A percentile compares a stretch with the other conserved stretches of the same genome.
Conservation (phyloP, 371 early-diverging fungal species). For the Dipsacomyces acuminosporus region DNA sequence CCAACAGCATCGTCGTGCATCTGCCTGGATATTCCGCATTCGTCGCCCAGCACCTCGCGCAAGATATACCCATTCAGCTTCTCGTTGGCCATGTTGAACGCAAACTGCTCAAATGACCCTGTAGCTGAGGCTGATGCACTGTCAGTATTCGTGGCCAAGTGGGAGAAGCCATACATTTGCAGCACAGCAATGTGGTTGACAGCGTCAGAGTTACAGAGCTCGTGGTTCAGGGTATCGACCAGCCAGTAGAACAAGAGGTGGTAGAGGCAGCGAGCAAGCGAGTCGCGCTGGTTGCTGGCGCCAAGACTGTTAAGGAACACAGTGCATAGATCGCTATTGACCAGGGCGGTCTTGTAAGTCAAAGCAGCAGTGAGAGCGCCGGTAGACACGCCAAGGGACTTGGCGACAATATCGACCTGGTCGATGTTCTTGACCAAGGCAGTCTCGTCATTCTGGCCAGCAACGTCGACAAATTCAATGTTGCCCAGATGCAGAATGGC, state of each 20-base stretch:
- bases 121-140: not conserved
- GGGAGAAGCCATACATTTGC: constrained; percentile 59
- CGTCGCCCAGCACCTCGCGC: constrained; percentile 64
- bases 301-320: constrained; percentile 74
- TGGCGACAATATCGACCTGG: constrained; percentile 68
- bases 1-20: constrained; percentile 56
- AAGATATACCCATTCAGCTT: constrained; percentile 66
- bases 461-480: constrained; percentile 58
- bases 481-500: constrained; percentile 80
- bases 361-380: constrained; percentile 65
- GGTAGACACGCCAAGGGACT: constrained; percentile 72
- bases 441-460: constrained; percentile 55
- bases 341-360: constrained; percentile 59
- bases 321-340: constrained; percentile 79
- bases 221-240: constrained; percentile 79
- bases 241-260: constrained; percentile 81
- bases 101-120: constrained; percentile 67
- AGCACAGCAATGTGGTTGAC: constrained; percentile 69
- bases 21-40: constrained; percentile 49
- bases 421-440: constrained; percentile 60
- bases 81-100: constrained; percentile 78
- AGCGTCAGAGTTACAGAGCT: constrained; percentile 55
- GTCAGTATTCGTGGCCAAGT: constrained; percentile 1
- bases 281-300: constrained; percentile 73
- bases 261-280: constrained; percentile 72